Evolutionary conservation across 2,329 filamentous ascomycete species (phyloP), one percentile per base, ranked within the genome.

Genomic region (Fusarium proliferatum): DNA sequence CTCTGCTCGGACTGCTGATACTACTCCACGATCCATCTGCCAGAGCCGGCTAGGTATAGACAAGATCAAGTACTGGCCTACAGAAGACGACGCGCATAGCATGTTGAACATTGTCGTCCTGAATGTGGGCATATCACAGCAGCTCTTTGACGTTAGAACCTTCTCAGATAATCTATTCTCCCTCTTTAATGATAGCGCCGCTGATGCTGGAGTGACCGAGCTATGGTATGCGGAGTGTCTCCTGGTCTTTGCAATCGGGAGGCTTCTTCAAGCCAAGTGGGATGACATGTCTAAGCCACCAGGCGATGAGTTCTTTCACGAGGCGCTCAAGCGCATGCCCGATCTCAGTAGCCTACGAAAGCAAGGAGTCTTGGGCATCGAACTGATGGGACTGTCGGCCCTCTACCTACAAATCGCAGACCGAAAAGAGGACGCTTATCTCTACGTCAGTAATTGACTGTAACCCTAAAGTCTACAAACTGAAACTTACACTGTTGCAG

Each of bases 121-220:
- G 8, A 67, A 72, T 16, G 67, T 72, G n/a, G 70, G 63, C 46
- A 72, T 72, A 56, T 72, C 70, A 5, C 70, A 72, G 21, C 63
- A 72, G 15, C 39, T 72, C 11, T 72, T 72, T 48, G 67, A 72
- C 11, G 64, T 59, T 9, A 53, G 67, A 21, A 57, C 56, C 12
- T 72, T 71, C 36, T 72, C 70, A 1, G 67, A 72, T 28, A 71
- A 64, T 16, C 11, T 72, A 11, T 57, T 42, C 8, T 58, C 55
- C 10, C 26, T 58, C 8, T 38, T 58, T 17, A 19, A n/a, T 33
- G 42, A 46, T 28, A 17, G 39, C 21, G 23, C 26, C 3, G 15
- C 12, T 12, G 53, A 56, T 17, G 16, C 10, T 26, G 30, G n/a
- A 30, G n/a, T 39, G 8, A 23, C 42, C 9, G 63, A 61, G 12